Percentiles rank a stretch among this genome's conserved stretches.
Conservation (phyloP, 1,284 basidiomycete genomes). For the Ganoderma multipileum region DNA sequence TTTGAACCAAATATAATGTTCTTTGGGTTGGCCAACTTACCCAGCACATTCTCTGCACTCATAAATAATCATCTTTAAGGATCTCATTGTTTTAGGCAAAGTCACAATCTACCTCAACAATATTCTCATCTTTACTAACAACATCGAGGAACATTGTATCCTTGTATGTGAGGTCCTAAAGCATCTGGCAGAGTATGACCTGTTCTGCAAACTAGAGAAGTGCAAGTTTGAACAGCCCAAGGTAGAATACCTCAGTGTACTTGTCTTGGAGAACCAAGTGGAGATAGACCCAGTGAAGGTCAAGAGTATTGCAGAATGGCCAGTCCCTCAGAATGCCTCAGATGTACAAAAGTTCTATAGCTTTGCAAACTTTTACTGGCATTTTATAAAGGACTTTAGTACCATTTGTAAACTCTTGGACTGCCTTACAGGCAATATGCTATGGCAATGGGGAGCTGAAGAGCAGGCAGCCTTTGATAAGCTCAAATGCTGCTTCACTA, state of each 20-base stretch:
- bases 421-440: no score
- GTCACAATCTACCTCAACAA: conserved; percentile 13
- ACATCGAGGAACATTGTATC: not conserved
- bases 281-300: no score
- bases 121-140: conserved; percentile 7
- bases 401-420: no score
- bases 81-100: conserved; percentile 1
- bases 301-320: no score
- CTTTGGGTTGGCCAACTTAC: conserved; percentile 12
- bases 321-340: no score
- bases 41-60: conserved; percentile 7
- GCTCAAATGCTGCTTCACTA: no score
- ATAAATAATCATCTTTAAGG: conserved; percentile 13
- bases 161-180: not conserved
- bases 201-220: not conserved
- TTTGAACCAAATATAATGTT: conserved; percentile 11
- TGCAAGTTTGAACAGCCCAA: not conserved
- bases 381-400: no score
- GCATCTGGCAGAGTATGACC: not conserved
- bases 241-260: conserved; percentile 19
- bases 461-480: no score
- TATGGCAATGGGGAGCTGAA: no score
- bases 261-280: conserved; percentile 12
- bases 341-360: no score
- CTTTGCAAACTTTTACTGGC: no score